Evolutionary conservation across 2,329 filamentous ascomycete species (phyloP).

Genomic region (Verticillium nonalfalfae): DNA sequence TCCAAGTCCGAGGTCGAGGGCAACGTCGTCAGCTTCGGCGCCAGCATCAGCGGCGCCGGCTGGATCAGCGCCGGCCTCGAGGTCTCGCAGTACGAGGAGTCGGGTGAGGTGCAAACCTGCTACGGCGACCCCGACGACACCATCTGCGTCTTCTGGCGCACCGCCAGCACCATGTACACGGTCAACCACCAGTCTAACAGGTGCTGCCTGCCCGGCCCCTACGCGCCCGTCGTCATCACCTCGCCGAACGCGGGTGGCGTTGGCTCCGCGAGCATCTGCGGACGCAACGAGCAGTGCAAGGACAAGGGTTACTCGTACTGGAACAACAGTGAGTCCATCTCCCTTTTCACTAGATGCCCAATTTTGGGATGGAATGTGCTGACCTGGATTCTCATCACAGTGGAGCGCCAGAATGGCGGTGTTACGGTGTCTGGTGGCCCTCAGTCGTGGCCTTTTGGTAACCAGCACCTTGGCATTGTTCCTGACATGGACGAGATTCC

Average conservation of each 20-base stretch:
- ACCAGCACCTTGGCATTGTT: neutral
- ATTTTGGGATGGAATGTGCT: neutral
- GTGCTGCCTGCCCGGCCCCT: neutral
- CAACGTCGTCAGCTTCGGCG: neutral
- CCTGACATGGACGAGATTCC: neutral
- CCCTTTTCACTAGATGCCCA: neutral
- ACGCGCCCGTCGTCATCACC: neutral
- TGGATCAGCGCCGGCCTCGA: neutral
- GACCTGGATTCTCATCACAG: neutral
- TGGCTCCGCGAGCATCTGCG: neutral
- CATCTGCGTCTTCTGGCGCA: neutral
- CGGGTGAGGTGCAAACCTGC: neutral
- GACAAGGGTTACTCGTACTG: neutral
- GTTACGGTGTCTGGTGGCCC: neutral
- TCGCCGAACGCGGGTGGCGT: neutral
- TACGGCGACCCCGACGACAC: neutral
- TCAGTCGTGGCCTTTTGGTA: neutral
- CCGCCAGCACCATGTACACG: neutral
- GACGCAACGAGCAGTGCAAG: neutral
- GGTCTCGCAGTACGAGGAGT: neutral
- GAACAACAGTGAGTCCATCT: neutral
- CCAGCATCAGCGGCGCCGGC: neutral
- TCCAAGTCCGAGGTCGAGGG: neutral
- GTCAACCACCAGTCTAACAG: neutral
- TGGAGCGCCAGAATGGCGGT: neutral